Conservation (phyloP, 2,329 filamentous ascomycete species). For the Alternaria triticimaculans region DNA sequence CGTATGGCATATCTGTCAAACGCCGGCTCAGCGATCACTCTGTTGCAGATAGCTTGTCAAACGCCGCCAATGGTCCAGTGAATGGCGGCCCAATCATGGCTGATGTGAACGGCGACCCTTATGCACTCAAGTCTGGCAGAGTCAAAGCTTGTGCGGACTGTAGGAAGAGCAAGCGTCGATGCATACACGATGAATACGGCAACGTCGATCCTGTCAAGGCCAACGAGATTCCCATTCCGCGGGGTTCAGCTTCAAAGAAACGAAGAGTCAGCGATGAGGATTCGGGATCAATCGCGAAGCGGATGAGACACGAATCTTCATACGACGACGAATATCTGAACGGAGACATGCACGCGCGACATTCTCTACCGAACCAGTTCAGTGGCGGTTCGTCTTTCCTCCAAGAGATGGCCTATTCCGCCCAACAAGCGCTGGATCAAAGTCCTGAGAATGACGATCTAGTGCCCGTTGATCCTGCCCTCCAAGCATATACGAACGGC, state of each 20-base stretch:
- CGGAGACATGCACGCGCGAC: constrained; percentile 30
- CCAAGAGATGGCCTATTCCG: constrained; percentile 38
- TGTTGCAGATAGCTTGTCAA: constrained; percentile 24
- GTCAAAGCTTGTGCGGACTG: constrained; percentile 72
- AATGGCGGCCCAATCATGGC: constrained; percentile 43
- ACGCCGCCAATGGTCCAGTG: constrained; percentile 25
- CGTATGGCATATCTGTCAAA: constrained; percentile 43
- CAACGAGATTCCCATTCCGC: constrained; percentile 65
- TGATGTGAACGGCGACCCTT: constrained; percentile 45
- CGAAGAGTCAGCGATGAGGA: constrained; percentile 53
- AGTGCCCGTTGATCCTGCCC: constrained; percentile 39
- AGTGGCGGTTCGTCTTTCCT: constrained; percentile 27
- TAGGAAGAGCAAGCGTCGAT: constrained; percentile 72
- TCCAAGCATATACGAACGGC: constrained; percentile 30
- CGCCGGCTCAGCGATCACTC: constrained; percentile 43
- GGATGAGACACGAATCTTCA: constrained; percentile 39
- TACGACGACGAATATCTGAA: constrained; percentile 31
- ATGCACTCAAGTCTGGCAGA: constrained; percentile 62
- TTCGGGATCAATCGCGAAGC: constrained; percentile 25
- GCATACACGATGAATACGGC: constrained; percentile 70
- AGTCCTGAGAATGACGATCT: constrained; percentile 27
- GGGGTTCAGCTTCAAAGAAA: constrained; percentile 63
- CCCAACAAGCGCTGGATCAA: constrained; percentile 35
- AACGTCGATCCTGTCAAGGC: constrained; percentile 69
- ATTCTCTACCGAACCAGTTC: constrained; percentile 31